Evolutionary conservation across 2,329 filamentous ascomycete species (phyloP).

Genomic region (Tolypocladium paradoxum): DNA sequence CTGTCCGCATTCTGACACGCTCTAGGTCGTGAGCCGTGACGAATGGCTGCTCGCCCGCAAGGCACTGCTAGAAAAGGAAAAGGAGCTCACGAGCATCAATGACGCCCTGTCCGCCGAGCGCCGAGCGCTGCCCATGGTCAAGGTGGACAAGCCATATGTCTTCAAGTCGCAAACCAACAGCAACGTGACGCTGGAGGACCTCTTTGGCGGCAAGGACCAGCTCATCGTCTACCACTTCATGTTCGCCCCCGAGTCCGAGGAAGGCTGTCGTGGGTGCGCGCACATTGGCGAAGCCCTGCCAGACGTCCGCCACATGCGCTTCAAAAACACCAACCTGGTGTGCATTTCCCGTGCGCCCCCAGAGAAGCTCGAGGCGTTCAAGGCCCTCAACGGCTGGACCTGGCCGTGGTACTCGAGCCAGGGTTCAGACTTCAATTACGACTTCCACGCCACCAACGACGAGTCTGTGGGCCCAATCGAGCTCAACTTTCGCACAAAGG

Average conservation of each 20-base stretch:
- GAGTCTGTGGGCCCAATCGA: conserved; percentile 12
- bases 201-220: conserved; percentile 23
- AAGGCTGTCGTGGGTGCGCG: conserved; percentile 27
- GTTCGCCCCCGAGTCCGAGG: conserved; percentile 23
- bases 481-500: conserved; percentile 15
- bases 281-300: conserved; percentile 28
- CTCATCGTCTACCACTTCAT: conserved; percentile 36
- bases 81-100: conserved; percentile 17
- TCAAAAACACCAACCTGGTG: conserved; percentile 25
- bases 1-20: no score
- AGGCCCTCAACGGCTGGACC: conserved; percentile 25
- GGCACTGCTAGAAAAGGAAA: conserved; percentile 23
- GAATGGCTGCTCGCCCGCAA: conserved; percentile 24
- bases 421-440: conserved; percentile 26
- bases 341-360: conserved; percentile 27
- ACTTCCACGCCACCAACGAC: conserved; percentile 25
- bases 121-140: conserved; percentile 28
- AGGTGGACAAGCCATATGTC: conserved; percentile 22
- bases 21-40: conserved; percentile 18
- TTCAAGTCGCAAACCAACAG: conserved; percentile 21
- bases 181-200: conserved; percentile 13
- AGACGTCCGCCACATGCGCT: conserved; percentile 22
- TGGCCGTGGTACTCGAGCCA: conserved; percentile 29
- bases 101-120: conserved; percentile 19
- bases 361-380: conserved; percentile 24